Percentiles rank a stretch among this genome's conserved stretches.
These are phyloP conservation scores for Metschnikowia vanudenii DNA, from an alignment of 805 yeast species.

Conservation along the genomic window DNA sequence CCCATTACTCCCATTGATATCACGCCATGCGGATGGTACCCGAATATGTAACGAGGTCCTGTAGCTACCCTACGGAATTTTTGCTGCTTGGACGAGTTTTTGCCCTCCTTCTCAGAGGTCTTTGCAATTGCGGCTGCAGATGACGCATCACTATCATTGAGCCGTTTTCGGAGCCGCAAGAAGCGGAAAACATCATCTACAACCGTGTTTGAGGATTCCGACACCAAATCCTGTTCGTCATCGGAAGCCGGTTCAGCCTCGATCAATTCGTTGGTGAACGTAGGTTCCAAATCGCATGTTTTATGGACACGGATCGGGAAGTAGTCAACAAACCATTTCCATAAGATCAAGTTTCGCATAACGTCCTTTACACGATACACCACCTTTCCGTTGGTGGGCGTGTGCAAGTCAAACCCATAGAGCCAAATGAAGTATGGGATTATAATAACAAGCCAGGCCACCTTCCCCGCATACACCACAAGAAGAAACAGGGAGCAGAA, in stretches of 20 bases:
- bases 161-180: constrained; percentile 38
- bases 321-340: constrained; percentile 73
- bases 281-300: constrained; percentile 68
- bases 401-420: constrained; percentile 55
- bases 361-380: constrained; percentile 53
- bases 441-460: constrained; percentile 68
- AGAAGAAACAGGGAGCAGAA: constrained; percentile 53
- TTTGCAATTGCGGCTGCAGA: background rate
- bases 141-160: constrained; percentile 29
- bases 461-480: constrained; percentile 46
- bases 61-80: constrained; percentile 35
- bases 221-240: constrained; percentile 44
- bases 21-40: constrained; percentile 96
- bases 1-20: constrained; percentile 91
- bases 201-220: constrained; percentile 35
- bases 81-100: constrained; percentile 4
- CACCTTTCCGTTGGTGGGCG: constrained; percentile 75
- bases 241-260: constrained; percentile 25
- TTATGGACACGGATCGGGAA: constrained; percentile 77
- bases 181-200: constrained; percentile 36
- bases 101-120: background rate
- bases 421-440: constrained; percentile 58
- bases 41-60: constrained; percentile 82
- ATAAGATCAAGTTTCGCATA: constrained; percentile 56
- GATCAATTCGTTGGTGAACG: constrained; percentile 47